phyloP scores from a whole-genome alignment of 2,329 filamentous ascomycete species.

The Acephala macrosclerotiorum region DNA sequence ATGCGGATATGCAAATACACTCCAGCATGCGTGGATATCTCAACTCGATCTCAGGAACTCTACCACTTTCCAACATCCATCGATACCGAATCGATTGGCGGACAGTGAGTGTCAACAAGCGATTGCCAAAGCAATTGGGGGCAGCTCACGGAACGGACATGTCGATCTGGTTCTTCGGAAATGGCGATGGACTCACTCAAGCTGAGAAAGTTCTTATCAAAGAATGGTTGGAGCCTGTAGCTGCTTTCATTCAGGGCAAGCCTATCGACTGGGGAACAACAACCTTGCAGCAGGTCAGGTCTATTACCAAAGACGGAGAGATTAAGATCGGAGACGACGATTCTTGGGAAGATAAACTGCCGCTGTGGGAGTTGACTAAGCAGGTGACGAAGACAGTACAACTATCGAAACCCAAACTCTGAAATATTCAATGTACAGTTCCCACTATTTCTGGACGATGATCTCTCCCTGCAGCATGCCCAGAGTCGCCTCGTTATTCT shows the following conservation, averaged over 20 bases:
- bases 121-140: constrained; percentile 19
- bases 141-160: constrained; percentile 30
- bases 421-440: no score
- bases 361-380: constrained; percentile 24
- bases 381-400: constrained; percentile 13
- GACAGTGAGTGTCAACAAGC: constrained; percentile 28
- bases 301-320: constrained; percentile 23
- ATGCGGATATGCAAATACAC: constrained; percentile 33
- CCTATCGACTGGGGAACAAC: constrained; percentile 25
- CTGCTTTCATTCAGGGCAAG: constrained; percentile 22
- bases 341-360: constrained; percentile 24
- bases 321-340: constrained; percentile 28
- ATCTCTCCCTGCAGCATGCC: constrained; percentile 40
- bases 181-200: constrained; percentile 24
- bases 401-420: background rate
- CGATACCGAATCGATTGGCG: constrained; percentile 32
- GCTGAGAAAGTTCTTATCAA: constrained; percentile 21
- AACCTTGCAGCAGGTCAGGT: constrained; percentile 19
- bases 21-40: constrained; percentile 31
- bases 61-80: constrained; percentile 24
- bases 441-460: constrained; percentile 36
- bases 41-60: constrained; percentile 11
- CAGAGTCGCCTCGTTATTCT: constrained; percentile 37
- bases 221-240: constrained; percentile 30
- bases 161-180: constrained; percentile 33